Evolutionary conservation across 148 eudicot species (phyloP).

Genomic region (Hydrangea macrophylla): DNA sequence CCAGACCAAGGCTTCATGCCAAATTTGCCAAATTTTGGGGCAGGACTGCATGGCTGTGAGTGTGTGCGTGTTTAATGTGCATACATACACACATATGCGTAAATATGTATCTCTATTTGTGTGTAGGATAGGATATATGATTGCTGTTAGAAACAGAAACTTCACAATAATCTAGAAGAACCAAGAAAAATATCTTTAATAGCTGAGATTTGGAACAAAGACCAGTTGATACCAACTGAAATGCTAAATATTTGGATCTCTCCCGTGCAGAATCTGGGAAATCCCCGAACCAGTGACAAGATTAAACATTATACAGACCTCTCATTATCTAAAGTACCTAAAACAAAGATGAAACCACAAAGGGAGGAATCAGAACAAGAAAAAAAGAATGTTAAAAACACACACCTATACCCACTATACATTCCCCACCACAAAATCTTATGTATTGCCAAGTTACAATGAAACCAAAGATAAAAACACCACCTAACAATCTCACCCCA

Average conservation of each 20-base stretch:
- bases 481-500: constrained; percentile 16
- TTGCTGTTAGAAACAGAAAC: too few relatives aligned
- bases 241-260: not conserved
- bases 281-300: not conserved
- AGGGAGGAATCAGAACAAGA: not conserved
- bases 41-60: too few relatives aligned
- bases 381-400: constrained; percentile 1
- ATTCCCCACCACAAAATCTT: constrained; percentile 10
- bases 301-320: constrained; percentile 7
- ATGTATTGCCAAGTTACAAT: constrained; percentile 21
- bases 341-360: not conserved
- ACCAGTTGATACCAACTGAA: not conserved
- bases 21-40: too few relatives aligned
- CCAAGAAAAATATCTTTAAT: too few relatives aligned
- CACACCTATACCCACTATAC: constrained; percentile 20
- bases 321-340: not conserved
- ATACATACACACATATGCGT: too few relatives aligned
- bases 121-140: too few relatives aligned
- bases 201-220: not conserved
- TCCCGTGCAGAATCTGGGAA: not conserved
- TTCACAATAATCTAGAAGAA: too few relatives aligned
- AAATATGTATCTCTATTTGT: too few relatives aligned
- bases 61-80: too few relatives aligned
- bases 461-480: not conserved
- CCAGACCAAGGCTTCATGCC: too few relatives aligned